Evolutionary conservation across 495 filamentous ascomycete genomes (phyloP), one percentile per base, ranked within the genome.

Genomic region (Astrocystis sublimbata): DNA sequence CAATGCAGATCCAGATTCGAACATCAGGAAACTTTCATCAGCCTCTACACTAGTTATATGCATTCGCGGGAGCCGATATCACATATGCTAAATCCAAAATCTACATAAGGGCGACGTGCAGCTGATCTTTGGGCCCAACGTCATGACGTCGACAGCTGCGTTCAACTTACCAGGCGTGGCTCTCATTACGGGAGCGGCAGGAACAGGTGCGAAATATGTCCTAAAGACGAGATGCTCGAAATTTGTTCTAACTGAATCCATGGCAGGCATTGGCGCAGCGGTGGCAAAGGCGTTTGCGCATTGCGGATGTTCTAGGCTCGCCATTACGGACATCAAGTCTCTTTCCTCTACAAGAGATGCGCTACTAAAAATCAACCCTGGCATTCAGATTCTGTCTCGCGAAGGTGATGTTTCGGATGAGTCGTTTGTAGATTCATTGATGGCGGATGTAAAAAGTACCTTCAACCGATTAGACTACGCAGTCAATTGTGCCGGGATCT

Each of bases 251-350:
- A 28, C 21, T 36, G 17, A 10, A 21, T 33, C 24, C 0, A 8
- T 51, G 23, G 28, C 30, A 84, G 83, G 83, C 28, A 86, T 85
- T 68, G 83, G 83, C n/a, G 77, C 78, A 4, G 80, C 80, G 3
- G 75, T 75, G 8, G 79, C 81, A n/a, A 73, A 71, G 19, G 76
- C 74, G 0, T 86, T 86, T 66, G 82, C 78, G 0, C 58, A 66
- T 2, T 76, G 76, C 47, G 83, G 83, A n/a, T 84, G 81, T 71
- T 33, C 67, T 0, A 62, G 67, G 26, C 78, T 85, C 47, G 77
- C 76, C 7, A 77, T 86, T 58, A 79, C 78, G n/a, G 83, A 86
- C 58, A 58, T 78, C 12, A 78, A 81, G 51, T 73, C 76, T 0
- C 68, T 84, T 5, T 57, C 74, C 0, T 62, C 74, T 17, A 83